Base-by-base conservation (phyloP, 2,329 filamentous ascomycete species). In the Verticillium dahliae region DNA sequence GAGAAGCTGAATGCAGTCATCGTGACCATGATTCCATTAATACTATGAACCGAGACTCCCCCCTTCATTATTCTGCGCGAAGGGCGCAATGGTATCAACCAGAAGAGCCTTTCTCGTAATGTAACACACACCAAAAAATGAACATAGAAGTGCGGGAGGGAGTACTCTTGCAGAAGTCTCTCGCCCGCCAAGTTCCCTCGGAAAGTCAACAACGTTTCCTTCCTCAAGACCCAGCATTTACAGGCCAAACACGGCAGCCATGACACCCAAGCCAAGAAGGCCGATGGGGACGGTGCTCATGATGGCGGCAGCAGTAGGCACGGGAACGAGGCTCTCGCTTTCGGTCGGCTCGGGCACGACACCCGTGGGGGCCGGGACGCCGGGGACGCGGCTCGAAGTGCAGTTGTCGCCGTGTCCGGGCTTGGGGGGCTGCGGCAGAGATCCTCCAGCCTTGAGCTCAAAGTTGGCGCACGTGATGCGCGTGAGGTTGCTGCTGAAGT, bases 391-490 rank as follows among this genome's bases (percentile, higher is more conserved):
- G 15, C 60, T 63, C 10, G 60, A 50, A 34, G 34, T 62, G 63
- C 63, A 60, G 61, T 63, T 64, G 61, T 54, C 58, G 59, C 52
- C 3, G 57, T 41, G 45, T 18, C 22, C 45, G 45, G 45, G 45
- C 45, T 52, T 52, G 54, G 9, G 58, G 52, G n/a, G 55, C 34
- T 60, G 56, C 61, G 50, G 61, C 62, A 35, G 18, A 13, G 31
- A 45, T 56, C 62, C 62, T n/a, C 60, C 62, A 27, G 66, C 63
- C 27, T 71, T 63, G 58, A 74, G 63, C 33, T 68, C 72, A 69
- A 89, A 88, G 78, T 86, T 87, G 73, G 85, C 86, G 69, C 87
- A 90, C 9, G 81, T 81, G 67, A 89, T 82, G 64, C 87, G 82
- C 1, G 84, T 88, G 73, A 80, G 84, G 77, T 88, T 87, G 68